Evolutionary conservation across 441 rosid species (phyloP).

Genomic region (Lepidium campestre): DNA sequence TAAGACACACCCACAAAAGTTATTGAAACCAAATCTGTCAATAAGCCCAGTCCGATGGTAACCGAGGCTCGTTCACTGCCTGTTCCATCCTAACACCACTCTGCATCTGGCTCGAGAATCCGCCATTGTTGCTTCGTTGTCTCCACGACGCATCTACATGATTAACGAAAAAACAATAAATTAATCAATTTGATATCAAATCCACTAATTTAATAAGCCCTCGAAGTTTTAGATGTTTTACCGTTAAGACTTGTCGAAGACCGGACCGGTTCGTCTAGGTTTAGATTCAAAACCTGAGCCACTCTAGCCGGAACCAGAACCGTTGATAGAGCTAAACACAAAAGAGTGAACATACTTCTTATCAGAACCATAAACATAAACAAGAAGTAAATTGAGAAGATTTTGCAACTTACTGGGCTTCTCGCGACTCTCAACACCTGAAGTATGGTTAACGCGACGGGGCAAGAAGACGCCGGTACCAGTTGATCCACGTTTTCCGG

Average conservation of each 20-base stretch:
- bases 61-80: slow-evolving; percentile 9
- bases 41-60: slow-evolving; percentile 27
- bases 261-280: slow-evolving; percentile 34
- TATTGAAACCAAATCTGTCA: background rate
- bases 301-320: slow-evolving; percentile 74
- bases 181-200: background rate
- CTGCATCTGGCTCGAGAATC: slow-evolving; percentile 8
- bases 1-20: background rate
- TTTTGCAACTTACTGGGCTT: slow-evolving; percentile 41
- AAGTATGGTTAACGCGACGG: slow-evolving; percentile 30
- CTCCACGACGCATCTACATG: slow-evolving; percentile 13
- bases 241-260: slow-evolving; percentile 16
- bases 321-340: slow-evolving; percentile 35
- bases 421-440: slow-evolving; percentile 36
- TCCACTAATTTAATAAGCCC: background rate
- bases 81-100: slow-evolving; percentile 8
- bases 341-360: background rate
- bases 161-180: background rate
- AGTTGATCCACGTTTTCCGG: slow-evolving; percentile 44
- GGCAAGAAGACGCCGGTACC: slow-evolving; percentile 94
- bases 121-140: slow-evolving; percentile 9
- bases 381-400: background rate
- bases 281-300: slow-evolving; percentile 62
- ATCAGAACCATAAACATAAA: background rate
- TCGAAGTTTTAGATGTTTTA: background rate